Conservation (phyloP, 2,329 filamentous ascomycete genomes). For the Aureobasidium melanogenum region DNA sequence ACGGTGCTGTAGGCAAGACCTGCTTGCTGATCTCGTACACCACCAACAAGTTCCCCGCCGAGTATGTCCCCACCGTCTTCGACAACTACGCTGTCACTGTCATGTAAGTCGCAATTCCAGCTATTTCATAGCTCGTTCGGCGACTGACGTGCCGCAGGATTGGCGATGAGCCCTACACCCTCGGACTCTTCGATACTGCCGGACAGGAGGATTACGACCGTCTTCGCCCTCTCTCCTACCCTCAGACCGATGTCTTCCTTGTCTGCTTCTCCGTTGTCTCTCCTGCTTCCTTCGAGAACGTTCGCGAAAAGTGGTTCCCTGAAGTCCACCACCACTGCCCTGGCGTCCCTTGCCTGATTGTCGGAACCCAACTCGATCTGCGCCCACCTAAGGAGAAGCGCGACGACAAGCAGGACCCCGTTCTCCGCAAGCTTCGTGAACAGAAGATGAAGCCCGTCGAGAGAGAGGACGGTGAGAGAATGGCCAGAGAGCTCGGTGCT, state of each 20-base stretch:
- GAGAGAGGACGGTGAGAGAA: slow-evolving; percentile 86
- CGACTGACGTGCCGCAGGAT: slow-evolving; percentile 55
- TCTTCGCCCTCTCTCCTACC: slow-evolving; percentile 89
- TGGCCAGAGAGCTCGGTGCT: slow-evolving; percentile 94
- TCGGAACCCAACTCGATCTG: slow-evolving; percentile 95
- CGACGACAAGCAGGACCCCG: slow-evolving; percentile 37
- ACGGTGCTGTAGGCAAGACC: slow-evolving; percentile 98
- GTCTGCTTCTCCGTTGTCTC: slow-evolving; percentile 99
- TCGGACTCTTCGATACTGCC: slow-evolving; percentile 97
- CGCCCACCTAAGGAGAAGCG: slow-evolving; percentile 20
- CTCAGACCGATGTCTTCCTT: slow-evolving; percentile 95
- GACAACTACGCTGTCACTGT: slow-evolving; percentile 99
- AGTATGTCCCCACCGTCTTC: slow-evolving; percentile 99
- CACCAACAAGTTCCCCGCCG: slow-evolving; percentile 98
- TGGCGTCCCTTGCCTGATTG: slow-evolving; percentile 93
- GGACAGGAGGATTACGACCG: slow-evolving; percentile 98
- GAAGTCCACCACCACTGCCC: slow-evolving; percentile 98
- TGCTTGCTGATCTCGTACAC: slow-evolving; percentile 99
- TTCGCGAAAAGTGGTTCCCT: slow-evolving; percentile 97
- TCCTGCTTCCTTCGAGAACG: slow-evolving; percentile 97
- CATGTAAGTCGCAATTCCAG: slow-evolving; percentile 61
- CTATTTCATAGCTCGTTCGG: too few relatives aligned
- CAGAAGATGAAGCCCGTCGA: slow-evolving; percentile 93
- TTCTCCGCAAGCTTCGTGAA: slow-evolving; percentile 84
- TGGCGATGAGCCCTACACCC: slow-evolving; percentile 92